Evolutionary conservation across 768 basidiomycete genomes (phyloP).

Genomic region (Pisolithus tinctorius): DNA sequence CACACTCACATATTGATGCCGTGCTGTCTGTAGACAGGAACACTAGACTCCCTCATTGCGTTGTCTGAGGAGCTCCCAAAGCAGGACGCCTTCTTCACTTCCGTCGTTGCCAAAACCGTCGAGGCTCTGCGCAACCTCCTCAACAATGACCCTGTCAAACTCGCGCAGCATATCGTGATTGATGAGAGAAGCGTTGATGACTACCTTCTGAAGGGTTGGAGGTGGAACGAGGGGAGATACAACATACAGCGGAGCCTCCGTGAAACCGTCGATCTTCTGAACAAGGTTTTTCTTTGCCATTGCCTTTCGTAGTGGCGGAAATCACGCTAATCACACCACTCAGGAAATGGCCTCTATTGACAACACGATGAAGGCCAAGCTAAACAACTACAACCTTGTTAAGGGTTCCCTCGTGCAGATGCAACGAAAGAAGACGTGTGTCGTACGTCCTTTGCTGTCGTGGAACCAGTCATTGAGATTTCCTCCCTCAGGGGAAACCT

Average conservation of each 20-base stretch:
- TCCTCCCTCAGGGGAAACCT: constrained; percentile 73
- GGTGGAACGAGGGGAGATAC: constrained; percentile 92
- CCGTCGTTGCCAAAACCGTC: constrained; percentile 84
- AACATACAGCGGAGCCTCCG: constrained; percentile 72
- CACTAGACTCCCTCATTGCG: constrained; percentile 80
- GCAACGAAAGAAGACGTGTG: constrained; percentile 90
- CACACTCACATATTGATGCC: constrained; percentile 7
- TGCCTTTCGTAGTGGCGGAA: constrained; percentile 13
- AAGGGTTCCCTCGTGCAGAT: constrained; percentile 89
- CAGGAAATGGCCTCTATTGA: constrained; percentile 93
- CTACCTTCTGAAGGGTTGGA: constrained; percentile 78
- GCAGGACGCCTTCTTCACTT: constrained; percentile 81
- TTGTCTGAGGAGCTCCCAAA: constrained; percentile 93
- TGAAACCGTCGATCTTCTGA: constrained; percentile 80
- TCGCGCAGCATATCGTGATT: constrained; percentile 69
- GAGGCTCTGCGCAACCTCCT: constrained; percentile 88
- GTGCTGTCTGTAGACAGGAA: constrained; percentile 65
- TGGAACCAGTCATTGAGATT: constrained; percentile 4
- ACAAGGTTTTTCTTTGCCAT: constrained; percentile 50
- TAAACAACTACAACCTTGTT: constrained; percentile 86
- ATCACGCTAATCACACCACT: constrained; percentile 18
- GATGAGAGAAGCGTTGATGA: constrained; percentile 75
- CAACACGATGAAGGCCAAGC: constrained; percentile 86
- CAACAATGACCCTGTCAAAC: constrained; percentile 77
- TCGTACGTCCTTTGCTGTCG: constrained; percentile 7